Evolutionary conservation across 768 basidiomycete genomes (phyloP).

Genomic region (Russula sp.): DNA sequence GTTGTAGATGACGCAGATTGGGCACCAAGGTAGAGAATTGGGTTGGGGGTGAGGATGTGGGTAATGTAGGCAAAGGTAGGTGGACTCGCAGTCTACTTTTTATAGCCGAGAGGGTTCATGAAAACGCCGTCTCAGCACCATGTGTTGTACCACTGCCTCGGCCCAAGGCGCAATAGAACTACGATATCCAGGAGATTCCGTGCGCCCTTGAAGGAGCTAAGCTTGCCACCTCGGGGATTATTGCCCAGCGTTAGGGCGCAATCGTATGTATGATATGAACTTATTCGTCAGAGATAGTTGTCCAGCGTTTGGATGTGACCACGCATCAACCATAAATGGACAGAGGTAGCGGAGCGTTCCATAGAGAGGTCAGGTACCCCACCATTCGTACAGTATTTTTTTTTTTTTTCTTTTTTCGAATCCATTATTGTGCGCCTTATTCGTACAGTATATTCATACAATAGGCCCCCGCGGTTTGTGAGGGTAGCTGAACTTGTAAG

Average conservation of each 20-base stretch:
- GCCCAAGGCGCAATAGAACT: not conserved
- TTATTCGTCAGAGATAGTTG: not conserved
- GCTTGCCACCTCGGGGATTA: not conserved
- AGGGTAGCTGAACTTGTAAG: too few relatives aligned
- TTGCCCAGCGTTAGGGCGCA: not conserved
- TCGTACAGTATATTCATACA: too few relatives aligned
- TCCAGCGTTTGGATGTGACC: not conserved
- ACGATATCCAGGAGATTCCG: too few relatives aligned
- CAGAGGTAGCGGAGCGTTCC: not conserved
- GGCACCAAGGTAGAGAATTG: not conserved
- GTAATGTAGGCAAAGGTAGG: not conserved
- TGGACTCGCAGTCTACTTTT: not conserved
- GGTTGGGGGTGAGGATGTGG: not conserved
- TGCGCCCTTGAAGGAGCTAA: not conserved
- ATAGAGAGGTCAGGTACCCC: not conserved
- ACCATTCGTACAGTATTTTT: not conserved
- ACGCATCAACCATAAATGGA: not conserved
- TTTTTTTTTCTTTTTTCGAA: too few relatives aligned
- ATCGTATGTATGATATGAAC: not conserved
- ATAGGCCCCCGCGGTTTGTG: too few relatives aligned
- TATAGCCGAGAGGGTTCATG: not conserved
- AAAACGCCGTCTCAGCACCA: not conserved
- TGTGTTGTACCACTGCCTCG: not conserved
- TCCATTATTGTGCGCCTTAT: too few relatives aligned
- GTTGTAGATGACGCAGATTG: not conserved